Conservation (phyloP, 805 yeast species). For the Peterozyma xylosa region DNA sequence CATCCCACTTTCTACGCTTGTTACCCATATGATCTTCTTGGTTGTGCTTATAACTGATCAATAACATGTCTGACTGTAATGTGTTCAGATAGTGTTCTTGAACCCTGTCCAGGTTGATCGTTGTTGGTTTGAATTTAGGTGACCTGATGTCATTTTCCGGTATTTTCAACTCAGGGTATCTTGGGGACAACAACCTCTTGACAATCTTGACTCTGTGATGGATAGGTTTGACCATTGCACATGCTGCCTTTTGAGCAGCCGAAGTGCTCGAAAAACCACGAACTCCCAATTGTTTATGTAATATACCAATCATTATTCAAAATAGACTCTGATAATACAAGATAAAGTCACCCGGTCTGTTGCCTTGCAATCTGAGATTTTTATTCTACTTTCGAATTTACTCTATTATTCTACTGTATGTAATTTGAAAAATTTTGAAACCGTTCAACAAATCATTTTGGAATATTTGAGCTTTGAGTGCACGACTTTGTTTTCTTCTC, state of each 20-base stretch:
- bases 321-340: too few species aligned
- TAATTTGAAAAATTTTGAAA: too few species aligned
- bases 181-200: slow-evolving; percentile 68
- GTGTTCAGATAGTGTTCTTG: slow-evolving; percentile 70
- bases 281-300: background rate
- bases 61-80: slow-evolving; percentile 66
- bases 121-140: slow-evolving; percentile 67
- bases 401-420: too few species aligned
- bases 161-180: slow-evolving; percentile 58
- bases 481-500: too few species aligned
- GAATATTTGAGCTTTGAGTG: too few species aligned
- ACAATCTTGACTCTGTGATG: slow-evolving; percentile 80
- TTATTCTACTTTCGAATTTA: too few species aligned
- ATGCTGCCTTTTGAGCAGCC: slow-evolving; percentile 40
- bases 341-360: too few species aligned
- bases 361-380: too few species aligned
- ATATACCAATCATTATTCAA: slow-evolving; percentile 1
- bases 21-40: slow-evolving; percentile 49
- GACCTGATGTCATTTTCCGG: slow-evolving; percentile 73
- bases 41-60: slow-evolving; percentile 69
- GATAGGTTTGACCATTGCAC: slow-evolving; percentile 80
- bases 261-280: slow-evolving; percentile 24
- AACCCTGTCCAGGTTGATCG: slow-evolving; percentile 75
- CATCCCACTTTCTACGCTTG: slow-evolving; percentile 80
- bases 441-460: too few species aligned